Conservation (phyloP, 2,329 filamentous ascomycete species). For the Apiospora koreana region DNA sequence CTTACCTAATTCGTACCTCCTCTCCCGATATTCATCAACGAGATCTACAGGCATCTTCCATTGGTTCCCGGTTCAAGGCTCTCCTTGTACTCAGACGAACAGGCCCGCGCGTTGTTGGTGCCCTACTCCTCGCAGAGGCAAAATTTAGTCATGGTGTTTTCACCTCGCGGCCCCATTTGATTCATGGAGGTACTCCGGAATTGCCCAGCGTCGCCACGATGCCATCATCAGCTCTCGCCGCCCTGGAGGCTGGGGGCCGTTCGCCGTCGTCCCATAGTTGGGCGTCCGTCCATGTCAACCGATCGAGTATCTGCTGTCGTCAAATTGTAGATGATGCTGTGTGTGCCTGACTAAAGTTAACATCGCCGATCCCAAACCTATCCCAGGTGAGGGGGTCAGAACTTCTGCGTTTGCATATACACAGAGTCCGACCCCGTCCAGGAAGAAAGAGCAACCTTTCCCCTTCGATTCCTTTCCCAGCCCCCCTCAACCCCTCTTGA, state of each 20-base stretch:
- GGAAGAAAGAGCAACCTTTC: neutral
- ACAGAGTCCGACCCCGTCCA: neutral
- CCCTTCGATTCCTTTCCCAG: neutral
- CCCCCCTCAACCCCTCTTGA: neutral
- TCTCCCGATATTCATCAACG: neutral
- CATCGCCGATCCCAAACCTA: neutral
- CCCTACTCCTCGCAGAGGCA: neutral
- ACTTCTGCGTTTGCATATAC: neutral
- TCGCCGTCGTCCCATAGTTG: neutral
- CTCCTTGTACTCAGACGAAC: neutral
- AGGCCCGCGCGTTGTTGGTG: neutral
- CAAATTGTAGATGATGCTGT: neutral
- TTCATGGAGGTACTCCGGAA: neutral
- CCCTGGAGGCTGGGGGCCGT: neutral
- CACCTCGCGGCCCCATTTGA: neutral
- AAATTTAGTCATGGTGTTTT: neutral
- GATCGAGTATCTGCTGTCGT: neutral
- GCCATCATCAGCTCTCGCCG: neutral
- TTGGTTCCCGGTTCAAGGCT: neutral
- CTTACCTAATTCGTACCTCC: neutral
- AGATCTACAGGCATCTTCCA: neutral
- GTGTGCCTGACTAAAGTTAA: neutral
- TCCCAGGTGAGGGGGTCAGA: neutral
- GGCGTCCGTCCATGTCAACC: neutral
- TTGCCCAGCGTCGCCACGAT: neutral